Evolutionary conservation across 768 basidiomycete genomes (phyloP), one percentile per base, ranked within the genome.

Genomic region (Boletus sp.): DNA sequence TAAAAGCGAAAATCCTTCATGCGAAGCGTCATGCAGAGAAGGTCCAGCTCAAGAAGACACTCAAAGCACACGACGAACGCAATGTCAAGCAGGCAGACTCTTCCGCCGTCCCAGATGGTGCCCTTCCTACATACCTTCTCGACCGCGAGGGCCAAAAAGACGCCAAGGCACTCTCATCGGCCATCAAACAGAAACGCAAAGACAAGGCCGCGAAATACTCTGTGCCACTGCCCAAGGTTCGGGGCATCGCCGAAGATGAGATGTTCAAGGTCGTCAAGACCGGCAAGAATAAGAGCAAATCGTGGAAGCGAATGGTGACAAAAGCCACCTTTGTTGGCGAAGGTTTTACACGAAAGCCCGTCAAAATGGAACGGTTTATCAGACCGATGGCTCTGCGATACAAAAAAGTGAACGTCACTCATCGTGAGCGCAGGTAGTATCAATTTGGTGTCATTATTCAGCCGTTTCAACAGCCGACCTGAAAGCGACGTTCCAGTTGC

Each of bases 221-320:
- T 17, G 97, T 99, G 2, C 97, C 97, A 5, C 70, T 99, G 57
- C 97, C 97, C 46, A 96, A 93, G 75, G 97, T 99, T 49, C 78
- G 96, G 55, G 97, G 97, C 19, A 98, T 99, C 63, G 95, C 96
- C 15, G 97, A 99, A 72, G 97, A 98, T 65, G 97, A 99, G 79
- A 97, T 94, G 90, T 99, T 99, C 81, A 98, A 95, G 79, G 97
- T 99, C 30, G 78, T 99, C 80, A 92, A 93, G 79, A 94, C 96
- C 1, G 97, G 97, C 51, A 98, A 98, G 78, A 89, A 82, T 68
- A 97, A 93, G 75, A 85, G 83, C 66, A 99, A 98, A 74, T 82
- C 90, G 17, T 99, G 97, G 97, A 99, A 99, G 77, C 84, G 94
- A 61, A 98, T 98, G 94, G 91, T 99, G 56, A 97, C 93, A 52